Evolutionary conservation across 768 basidiomycete genomes (phyloP).

Genomic region (Phanerochaete carnosa): DNA sequence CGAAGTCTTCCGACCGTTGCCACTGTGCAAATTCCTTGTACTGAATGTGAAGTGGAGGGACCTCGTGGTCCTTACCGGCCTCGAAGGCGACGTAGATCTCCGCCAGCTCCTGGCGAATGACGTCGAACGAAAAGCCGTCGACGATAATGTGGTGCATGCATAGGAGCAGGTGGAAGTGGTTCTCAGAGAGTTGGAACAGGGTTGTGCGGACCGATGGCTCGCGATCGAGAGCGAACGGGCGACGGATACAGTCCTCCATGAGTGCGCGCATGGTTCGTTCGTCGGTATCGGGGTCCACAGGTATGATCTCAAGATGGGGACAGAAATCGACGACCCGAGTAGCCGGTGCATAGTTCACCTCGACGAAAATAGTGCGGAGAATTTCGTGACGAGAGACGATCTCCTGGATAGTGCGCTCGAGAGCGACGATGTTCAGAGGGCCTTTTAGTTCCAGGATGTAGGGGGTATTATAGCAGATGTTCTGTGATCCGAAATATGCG

Average conservation of each 20-base stretch:
- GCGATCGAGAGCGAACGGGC: not conserved
- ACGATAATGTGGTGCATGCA: not conserved
- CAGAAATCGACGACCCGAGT: not conserved
- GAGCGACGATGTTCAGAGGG: not conserved
- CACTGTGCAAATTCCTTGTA: not conserved
- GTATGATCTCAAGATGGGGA: not conserved
- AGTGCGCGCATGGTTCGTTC: not conserved
- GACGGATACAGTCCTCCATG: not conserved
- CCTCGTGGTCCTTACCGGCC: not conserved
- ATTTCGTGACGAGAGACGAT: not conserved
- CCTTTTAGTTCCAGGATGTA: not conserved
- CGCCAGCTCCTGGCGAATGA: not conserved
- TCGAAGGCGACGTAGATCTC: not conserved
- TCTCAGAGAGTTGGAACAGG: not conserved
- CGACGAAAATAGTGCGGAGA: not conserved
- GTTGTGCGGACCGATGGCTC: not conserved
- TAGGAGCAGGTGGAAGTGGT: not conserved
- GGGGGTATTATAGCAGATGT: not conserved
- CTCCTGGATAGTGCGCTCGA: not conserved
- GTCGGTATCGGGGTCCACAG: not conserved
- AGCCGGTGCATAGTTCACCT: not conserved
- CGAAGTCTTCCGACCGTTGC: not conserved
- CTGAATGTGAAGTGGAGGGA: not conserved
- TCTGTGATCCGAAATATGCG: not conserved
- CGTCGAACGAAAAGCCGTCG: not conserved